Conservation (phyloP, 148 eudicot genomes). For the Silene uniflora region DNA sequence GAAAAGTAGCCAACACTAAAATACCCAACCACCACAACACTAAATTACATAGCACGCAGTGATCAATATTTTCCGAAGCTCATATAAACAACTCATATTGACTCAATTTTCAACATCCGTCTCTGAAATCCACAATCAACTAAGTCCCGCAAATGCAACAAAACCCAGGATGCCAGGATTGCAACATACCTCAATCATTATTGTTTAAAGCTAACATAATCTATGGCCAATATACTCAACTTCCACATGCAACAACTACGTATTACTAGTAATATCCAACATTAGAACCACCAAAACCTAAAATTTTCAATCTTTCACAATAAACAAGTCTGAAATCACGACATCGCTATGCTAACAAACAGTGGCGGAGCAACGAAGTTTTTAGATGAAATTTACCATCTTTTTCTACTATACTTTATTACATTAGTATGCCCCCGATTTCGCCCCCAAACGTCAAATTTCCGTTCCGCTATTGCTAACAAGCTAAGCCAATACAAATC, state of each 20-base stretch:
- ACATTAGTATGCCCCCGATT: too few relatives aligned
- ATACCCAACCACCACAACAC: not conserved
- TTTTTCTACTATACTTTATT: too few relatives aligned
- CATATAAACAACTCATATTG: not conserved
- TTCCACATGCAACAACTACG: too few relatives aligned
- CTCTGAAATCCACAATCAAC: not conserved
- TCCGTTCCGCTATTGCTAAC: not conserved
- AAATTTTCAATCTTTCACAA: conserved; percentile 8
- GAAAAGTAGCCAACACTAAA: not conserved
- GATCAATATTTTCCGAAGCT: not conserved
- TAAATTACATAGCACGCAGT: not conserved
- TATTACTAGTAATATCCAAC: not conserved
- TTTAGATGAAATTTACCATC: too few relatives aligned
- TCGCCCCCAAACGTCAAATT: too few relatives aligned
- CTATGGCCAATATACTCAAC: not conserved
- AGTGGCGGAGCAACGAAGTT: too few relatives aligned
- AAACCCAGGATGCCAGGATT: too few relatives aligned
- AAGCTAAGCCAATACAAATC: not conserved
- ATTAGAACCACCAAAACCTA: not conserved
- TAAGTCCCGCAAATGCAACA: not conserved
- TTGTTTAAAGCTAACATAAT: not conserved
- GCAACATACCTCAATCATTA: not conserved
- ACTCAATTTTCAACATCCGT: not conserved
- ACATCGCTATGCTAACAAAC: not conserved
- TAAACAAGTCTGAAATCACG: conserved; percentile 8